Conservation (phyloP, 352 stramenopile species). For the Phytophthora lateralis region DNA sequence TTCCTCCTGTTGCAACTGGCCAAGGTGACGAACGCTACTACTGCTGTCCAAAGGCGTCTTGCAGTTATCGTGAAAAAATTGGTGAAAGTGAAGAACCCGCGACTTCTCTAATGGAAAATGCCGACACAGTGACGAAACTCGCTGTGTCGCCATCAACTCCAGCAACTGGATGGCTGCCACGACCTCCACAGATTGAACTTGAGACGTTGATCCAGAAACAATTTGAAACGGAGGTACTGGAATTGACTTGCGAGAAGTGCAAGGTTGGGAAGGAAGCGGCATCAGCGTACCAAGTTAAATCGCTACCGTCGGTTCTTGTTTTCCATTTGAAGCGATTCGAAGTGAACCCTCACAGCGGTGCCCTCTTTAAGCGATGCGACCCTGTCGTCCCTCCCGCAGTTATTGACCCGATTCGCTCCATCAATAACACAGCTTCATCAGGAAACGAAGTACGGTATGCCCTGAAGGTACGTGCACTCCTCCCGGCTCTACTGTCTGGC, state of each 20-base stretch:
- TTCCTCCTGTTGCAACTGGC: constrained; percentile 38
- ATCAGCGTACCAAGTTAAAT: constrained; percentile 66
- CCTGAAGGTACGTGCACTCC: constrained; percentile 47
- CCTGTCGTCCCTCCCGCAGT: constrained; percentile 61
- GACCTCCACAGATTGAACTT: constrained; percentile 46
- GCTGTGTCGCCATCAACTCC: constrained; percentile 12
- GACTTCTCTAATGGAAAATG: constrained; percentile 17
- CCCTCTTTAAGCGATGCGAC: constrained; percentile 84
- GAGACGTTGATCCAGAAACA: constrained; percentile 74
- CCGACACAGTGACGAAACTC: constrained; percentile 8
- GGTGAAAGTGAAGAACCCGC: constrained; percentile 5
- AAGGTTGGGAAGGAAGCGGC: constrained; percentile 66
- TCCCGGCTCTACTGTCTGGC: background rate
- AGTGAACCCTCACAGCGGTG: constrained; percentile 64
- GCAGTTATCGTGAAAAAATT: constrained; percentile 65
- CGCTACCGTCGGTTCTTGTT: constrained; percentile 71
- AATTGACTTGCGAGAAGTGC: constrained; percentile 88
- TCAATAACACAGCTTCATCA: constrained; percentile 36
- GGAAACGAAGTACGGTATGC: constrained; percentile 41
- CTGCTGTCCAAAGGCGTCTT: constrained; percentile 63
- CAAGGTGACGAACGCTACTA: constrained; percentile 50
- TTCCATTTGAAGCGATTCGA: constrained; percentile 90
- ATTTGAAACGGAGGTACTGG: constrained; percentile 77
- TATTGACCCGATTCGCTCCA: constrained; percentile 46
- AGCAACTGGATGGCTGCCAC: constrained; percentile 9